Evolutionary conservation across 2,329 filamentous ascomycete genomes (phyloP).

Genomic region (Sporothrix protearum): DNA sequence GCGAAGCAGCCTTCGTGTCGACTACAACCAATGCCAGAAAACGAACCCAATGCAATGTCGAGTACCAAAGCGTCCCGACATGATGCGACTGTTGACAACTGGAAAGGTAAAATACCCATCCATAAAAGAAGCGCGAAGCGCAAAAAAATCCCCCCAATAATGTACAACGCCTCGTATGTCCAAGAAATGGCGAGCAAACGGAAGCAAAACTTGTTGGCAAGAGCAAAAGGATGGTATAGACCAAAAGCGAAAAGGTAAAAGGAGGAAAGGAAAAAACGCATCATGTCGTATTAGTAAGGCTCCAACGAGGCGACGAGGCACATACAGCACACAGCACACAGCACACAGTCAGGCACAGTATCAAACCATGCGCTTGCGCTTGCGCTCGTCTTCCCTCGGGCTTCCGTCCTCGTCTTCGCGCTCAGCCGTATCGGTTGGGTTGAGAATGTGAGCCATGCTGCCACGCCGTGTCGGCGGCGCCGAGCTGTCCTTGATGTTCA

Average conservation of each 20-base stretch:
- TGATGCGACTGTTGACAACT: background rate
- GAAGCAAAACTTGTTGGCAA: background rate
- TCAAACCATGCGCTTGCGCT: constrained; percentile 57
- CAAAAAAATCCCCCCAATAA: background rate
- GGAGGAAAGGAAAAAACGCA: background rate
- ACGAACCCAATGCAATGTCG: background rate
- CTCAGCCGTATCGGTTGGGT: constrained; percentile 55
- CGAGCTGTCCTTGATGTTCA: constrained; percentile 53
- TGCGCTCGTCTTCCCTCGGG: constrained; percentile 54
- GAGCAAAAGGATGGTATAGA: background rate
- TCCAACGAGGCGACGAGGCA: background rate
- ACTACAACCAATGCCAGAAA: background rate
- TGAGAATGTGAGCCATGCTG: constrained; percentile 63
- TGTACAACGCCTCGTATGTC: constrained; percentile 1
- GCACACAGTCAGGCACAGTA: background rate
- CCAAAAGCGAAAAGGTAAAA: no score
- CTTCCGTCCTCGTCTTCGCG: constrained; percentile 56
- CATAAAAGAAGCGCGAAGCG: background rate
- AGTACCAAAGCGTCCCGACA: background rate
- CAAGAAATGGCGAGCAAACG: background rate
- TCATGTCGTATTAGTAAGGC: background rate
- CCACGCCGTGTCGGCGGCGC: constrained; percentile 55
- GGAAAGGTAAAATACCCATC: no score
- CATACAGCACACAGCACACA: background rate
- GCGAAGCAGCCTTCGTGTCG: background rate